Conservation (phyloP, 2,329 filamentous ascomycete genomes). For the Purpureocillium lavendulum region DNA sequence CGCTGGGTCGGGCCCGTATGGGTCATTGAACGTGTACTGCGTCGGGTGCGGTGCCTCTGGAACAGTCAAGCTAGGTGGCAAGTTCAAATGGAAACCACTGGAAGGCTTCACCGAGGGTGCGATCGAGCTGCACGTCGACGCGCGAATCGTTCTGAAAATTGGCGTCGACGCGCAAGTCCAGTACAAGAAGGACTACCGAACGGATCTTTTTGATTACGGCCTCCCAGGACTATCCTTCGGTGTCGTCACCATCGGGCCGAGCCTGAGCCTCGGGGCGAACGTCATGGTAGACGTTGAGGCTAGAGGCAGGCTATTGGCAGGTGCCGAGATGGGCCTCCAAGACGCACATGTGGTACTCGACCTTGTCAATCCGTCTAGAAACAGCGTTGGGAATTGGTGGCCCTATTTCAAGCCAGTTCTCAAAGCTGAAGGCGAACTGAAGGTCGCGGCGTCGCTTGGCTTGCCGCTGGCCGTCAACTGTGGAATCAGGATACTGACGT, state of each 20-base stretch:
- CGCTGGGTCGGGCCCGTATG: slow-evolving; percentile 11
- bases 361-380: slow-evolving; percentile 12
- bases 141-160: slow-evolving; percentile 17
- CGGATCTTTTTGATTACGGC: slow-evolving; percentile 14
- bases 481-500: slow-evolving; percentile 13
- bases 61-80: slow-evolving; percentile 15
- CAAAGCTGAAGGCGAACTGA: slow-evolving; percentile 17
- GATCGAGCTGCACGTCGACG: slow-evolving; percentile 14
- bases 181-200: slow-evolving; percentile 11
- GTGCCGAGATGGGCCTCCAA: slow-evolving; percentile 19
- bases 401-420: slow-evolving; percentile 20
- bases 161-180: slow-evolving; percentile 20
- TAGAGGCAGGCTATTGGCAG: slow-evolving; percentile 17
- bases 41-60: slow-evolving; percentile 21
- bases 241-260: slow-evolving; percentile 16
- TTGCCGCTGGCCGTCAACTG: slow-evolving; percentile 18
- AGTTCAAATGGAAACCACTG: slow-evolving; percentile 14
- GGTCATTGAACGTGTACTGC: slow-evolving; percentile 21
- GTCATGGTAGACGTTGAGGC: slow-evolving; percentile 14
- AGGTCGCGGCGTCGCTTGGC: slow-evolving; percentile 15
- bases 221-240: slow-evolving; percentile 17
- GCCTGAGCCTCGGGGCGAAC: slow-evolving; percentile 13
- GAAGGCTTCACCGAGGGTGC: slow-evolving; percentile 16
- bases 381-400: slow-evolving; percentile 12
- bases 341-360: slow-evolving; percentile 15